Percentiles rank a stretch among this genome's conserved stretches.
Conservation (phyloP, 306 rosid genomes). For the Sophora flavescens region DNA sequence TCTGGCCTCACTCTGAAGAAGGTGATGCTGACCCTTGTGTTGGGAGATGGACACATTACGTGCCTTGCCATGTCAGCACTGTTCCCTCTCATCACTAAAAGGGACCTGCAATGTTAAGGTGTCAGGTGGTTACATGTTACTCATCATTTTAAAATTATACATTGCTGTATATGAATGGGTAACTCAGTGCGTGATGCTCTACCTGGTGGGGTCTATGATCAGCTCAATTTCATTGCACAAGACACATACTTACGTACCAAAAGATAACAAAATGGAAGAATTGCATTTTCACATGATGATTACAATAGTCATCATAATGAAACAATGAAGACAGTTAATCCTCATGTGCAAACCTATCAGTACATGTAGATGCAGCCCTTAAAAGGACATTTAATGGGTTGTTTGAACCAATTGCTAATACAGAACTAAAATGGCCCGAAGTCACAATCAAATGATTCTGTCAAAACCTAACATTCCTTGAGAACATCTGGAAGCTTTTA, state of each 20-base stretch:
- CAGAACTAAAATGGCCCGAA: neutral
- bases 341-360: slow-evolving; percentile 17
- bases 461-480: neutral
- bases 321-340: neutral
- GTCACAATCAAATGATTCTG: slow-evolving; percentile 4
- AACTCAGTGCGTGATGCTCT: no score
- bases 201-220: neutral
- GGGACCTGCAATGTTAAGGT: slow-evolving; percentile 64
- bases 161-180: neutral
- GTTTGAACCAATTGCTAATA: slow-evolving; percentile 11
- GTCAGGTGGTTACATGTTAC: neutral
- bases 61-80: slow-evolving; percentile 98
- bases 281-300: neutral
- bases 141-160: neutral
- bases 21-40: slow-evolving; percentile 79
- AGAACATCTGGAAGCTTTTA: slow-evolving; percentile 23
- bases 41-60: slow-evolving; percentile 92
- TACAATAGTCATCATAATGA: neutral
- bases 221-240: slow-evolving; percentile 30
- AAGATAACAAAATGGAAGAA: neutral
- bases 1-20: slow-evolving; percentile 83
- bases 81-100: slow-evolving; percentile 96
- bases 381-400: neutral
- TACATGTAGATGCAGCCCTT: slow-evolving; percentile 21
- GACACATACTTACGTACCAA: neutral